A percentile compares a stretch with the other conserved stretches of the same genome.
Evolutionary conservation across 78 protist species (phyloP).

Genomic region (Dictyostelium intermedium): DNA sequence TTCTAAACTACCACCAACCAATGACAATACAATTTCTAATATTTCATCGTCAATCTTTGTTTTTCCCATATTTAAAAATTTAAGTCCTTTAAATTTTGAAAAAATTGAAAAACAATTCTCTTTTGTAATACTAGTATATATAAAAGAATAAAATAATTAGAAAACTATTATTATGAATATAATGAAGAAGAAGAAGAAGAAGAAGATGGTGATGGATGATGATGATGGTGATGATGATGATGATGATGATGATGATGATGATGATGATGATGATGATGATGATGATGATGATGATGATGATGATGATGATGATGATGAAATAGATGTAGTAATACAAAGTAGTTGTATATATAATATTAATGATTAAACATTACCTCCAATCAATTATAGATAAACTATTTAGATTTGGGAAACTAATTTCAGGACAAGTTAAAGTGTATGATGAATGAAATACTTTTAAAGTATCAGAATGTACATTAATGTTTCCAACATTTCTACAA

Average conservation of each 20-base stretch:
- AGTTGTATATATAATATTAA: too few species aligned
- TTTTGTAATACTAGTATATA: neutral
- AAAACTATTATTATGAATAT: too few species aligned
- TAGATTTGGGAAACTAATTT: slow-evolving; percentile 17
- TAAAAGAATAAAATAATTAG: neutral
- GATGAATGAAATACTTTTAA: slow-evolving; percentile 7
- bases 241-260: neutral
- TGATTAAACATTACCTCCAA: neutral
- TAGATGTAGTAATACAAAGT: too few species aligned
- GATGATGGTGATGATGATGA: too few species aligned
- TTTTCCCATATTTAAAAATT: neutral
- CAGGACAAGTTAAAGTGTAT: neutral
- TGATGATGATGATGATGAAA: too few species aligned
- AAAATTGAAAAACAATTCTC: neutral
- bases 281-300: too few species aligned
- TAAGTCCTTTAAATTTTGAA: neutral
- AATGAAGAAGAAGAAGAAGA: neutral
- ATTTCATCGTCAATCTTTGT: neutral
- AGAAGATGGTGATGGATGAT: too few species aligned
- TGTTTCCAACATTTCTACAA: slow-evolving; percentile 27
- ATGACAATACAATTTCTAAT: neutral
- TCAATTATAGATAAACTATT: neutral
- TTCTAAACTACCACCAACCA: neutral
- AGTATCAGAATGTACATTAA: neutral
- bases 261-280: too few species aligned